Conservation (phyloP, 306 rosid genomes). For the Hippophae gyantsensis region DNA sequence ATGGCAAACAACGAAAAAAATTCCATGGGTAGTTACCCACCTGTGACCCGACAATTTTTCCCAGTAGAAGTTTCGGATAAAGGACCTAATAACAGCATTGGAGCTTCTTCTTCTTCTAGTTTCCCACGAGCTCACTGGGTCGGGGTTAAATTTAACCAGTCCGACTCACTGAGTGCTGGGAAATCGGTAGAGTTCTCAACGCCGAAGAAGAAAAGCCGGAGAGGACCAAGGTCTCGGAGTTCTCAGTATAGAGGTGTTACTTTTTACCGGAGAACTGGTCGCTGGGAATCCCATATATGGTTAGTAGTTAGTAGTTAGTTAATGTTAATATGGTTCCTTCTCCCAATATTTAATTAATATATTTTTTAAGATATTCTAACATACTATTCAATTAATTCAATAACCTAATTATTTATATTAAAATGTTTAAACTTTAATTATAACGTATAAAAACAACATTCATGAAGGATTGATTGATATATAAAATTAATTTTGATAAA, state of each 20-base stretch:
- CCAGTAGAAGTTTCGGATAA: constrained; percentile 45
- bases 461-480: no score
- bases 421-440: no score
- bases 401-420: no score
- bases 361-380: no score
- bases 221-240: constrained; percentile 94
- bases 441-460: no score
- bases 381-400: no score
- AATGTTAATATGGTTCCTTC: no score
- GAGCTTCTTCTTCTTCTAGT: constrained; percentile 12
- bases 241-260: constrained; percentile 98
- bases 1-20: constrained; percentile 16
- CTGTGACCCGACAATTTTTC: constrained; percentile 67
- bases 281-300: constrained; percentile 99
- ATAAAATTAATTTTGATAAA: no score
- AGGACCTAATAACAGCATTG: background rate
- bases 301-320: constrained; percentile 16
- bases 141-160: constrained; percentile 68
- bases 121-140: constrained; percentile 96
- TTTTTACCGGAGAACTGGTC: constrained; percentile 95
- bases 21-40: constrained; percentile 34
- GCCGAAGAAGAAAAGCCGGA: constrained; percentile 83
- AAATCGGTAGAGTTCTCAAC: constrained; percentile 43
- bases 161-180: constrained; percentile 33
- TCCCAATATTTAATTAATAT: no score